phyloP scores from a whole-genome alignment of 176 grass and related monocot genomes.

The Oryza officinalis region DNA sequence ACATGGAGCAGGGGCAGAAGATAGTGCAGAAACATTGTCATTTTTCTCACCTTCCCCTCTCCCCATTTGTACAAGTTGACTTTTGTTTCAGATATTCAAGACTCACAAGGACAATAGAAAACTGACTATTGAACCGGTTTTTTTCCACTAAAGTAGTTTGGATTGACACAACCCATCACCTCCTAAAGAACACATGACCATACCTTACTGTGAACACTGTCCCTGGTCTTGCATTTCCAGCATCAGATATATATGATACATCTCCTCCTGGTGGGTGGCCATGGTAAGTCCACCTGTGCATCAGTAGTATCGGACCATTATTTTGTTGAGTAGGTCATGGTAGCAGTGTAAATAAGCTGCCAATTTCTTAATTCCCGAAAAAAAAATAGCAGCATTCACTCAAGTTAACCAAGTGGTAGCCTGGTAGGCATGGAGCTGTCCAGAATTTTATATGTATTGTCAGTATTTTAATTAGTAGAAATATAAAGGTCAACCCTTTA shows the following conservation, averaged over 20 bases:
- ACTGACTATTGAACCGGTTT: neutral
- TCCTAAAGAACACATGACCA: constrained; percentile 31
- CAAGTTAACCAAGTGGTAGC: neutral
- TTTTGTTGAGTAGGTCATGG: constrained; percentile 19
- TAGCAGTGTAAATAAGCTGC: constrained; percentile 9
- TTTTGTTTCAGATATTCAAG: neutral
- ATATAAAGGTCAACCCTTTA: constrained; percentile 18
- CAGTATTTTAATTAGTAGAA: neutral
- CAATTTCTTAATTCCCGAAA: neutral
- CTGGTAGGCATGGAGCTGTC: neutral
- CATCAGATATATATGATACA: constrained; percentile 72
- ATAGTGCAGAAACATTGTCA: neutral
- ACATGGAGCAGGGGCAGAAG: neutral
- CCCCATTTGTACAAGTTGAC: neutral
- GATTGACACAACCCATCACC: neutral
- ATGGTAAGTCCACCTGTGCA: constrained; percentile 78
- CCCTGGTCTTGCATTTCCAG: constrained; percentile 70
- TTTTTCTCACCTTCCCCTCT: neutral
- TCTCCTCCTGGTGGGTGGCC: constrained; percentile 87
- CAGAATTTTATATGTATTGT: neutral
- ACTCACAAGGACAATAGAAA: constrained; percentile 6
- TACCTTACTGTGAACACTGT: constrained; percentile 94
- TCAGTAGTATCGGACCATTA: neutral
- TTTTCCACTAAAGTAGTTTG: constrained; percentile 22
- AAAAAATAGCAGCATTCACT: constrained; percentile 2